These are phyloP conservation scores for Pseudogymnoascus sp. DNA, from an alignment of 2,329 filamentous ascomycete species.

Conservation along the genomic window DNA sequence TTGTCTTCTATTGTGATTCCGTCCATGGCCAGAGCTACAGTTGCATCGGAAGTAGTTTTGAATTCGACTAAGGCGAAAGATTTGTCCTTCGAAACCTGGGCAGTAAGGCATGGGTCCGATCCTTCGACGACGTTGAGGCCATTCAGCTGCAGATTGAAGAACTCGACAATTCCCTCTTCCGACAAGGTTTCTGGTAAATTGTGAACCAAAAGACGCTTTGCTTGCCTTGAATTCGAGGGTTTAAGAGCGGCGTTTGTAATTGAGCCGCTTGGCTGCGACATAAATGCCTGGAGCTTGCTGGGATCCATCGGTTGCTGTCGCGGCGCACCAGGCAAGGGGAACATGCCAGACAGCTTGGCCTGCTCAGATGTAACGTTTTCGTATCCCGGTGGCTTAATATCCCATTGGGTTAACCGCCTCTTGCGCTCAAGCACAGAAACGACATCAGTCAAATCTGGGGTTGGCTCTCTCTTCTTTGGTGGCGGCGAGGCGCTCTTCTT, in stretches of 20 bases:
- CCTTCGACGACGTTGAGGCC: constrained; percentile 86
- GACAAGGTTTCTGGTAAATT: constrained; percentile 68
- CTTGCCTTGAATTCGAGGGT: constrained; percentile 86
- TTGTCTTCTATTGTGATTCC: constrained; percentile 80
- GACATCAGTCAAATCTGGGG: constrained; percentile 84
- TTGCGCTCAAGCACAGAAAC: constrained; percentile 77
- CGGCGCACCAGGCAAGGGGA: constrained; percentile 90
- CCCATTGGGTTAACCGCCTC: constrained; percentile 95
- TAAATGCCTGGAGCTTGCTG: constrained; percentile 86
- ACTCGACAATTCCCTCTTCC: constrained; percentile 68
- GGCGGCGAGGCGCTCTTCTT: constrained; percentile 68
- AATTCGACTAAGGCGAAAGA: constrained; percentile 88
- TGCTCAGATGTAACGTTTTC: constrained; percentile 98
- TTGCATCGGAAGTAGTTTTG: constrained; percentile 78
- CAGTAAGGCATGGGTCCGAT: constrained; percentile 75
- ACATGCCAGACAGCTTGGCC: constrained; percentile 98
- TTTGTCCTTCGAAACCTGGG: constrained; percentile 70
- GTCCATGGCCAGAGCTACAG: constrained; percentile 81
- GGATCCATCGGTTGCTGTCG: constrained; percentile 94
- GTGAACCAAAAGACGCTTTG: constrained; percentile 82
- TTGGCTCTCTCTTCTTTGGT: constrained; percentile 87
- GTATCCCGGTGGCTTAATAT: constrained; percentile 97
- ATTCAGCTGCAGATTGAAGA: constrained; percentile 96
- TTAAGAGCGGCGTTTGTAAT: constrained; percentile 68
- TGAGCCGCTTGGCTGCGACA: constrained; percentile 74